These are phyloP conservation scores for Musa beccarii DNA, from an alignment of 176 grass and related monocot species.

Conservation along the genomic window DNA sequence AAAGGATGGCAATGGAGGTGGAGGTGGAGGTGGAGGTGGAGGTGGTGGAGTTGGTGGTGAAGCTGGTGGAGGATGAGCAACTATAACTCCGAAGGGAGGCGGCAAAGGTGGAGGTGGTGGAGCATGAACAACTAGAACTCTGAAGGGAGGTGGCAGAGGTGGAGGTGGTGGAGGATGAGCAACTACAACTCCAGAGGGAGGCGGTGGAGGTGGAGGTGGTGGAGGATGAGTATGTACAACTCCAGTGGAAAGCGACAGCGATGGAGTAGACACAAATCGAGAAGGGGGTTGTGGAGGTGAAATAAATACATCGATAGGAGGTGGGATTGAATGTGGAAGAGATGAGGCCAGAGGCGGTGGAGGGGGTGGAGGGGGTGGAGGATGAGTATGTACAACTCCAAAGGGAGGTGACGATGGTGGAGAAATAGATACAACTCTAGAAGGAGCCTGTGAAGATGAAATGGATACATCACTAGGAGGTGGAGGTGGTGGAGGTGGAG, in stretches of 20 bases:
- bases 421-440: neutral
- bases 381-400: neutral
- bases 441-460: neutral
- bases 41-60: neutral
- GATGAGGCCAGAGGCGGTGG: neutral
- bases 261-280: neutral
- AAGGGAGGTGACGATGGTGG: neutral
- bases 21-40: neutral
- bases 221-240: neutral
- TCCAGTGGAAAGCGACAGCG: neutral
- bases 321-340: neutral
- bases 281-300: neutral
- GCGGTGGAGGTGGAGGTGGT: neutral
- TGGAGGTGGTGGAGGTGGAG: neutral
- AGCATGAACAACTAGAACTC: neutral
- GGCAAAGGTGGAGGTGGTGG: neutral
- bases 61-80: neutral
- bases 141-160: neutral
- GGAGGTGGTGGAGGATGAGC: neutral
- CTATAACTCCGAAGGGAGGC: neutral
- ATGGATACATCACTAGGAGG: neutral
- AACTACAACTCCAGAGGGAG: constrained; percentile 1
- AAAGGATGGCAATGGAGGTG: neutral
- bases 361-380: neutral
- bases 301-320: neutral